Evolutionary conservation across 139 green algal species (phyloP).

Genomic region (Pleodorina starrii): DNA sequence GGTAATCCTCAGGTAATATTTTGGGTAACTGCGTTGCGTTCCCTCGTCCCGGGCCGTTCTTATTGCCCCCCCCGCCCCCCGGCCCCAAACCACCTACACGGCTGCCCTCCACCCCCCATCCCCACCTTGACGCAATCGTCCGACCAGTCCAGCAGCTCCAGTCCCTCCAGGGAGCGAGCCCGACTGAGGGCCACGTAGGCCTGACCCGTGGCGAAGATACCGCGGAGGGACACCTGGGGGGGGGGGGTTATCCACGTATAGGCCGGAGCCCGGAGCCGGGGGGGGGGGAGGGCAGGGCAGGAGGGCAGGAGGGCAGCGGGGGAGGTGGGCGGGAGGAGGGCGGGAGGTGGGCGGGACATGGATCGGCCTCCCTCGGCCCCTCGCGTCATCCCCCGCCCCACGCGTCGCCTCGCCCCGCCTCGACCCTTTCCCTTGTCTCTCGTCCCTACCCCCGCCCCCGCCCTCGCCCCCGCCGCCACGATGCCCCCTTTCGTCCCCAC

Average conservation of each 20-base stretch:
- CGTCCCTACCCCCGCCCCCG: too few species aligned
- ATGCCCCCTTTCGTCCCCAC: neutral
- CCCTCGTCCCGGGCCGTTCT: too few species aligned
- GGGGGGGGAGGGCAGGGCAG: neutral
- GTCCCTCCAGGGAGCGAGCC: slow-evolving; percentile 67
- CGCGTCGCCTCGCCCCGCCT: neutral
- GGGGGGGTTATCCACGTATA: neutral
- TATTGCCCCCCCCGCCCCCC: too few species aligned
- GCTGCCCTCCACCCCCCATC: too few species aligned
- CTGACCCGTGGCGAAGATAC: slow-evolving; percentile 81
- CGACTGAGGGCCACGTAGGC: slow-evolving; percentile 87
- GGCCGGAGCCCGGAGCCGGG: neutral
- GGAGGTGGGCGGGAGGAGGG: neutral
- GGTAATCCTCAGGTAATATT: too few species aligned
- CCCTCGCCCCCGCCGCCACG: neutral
- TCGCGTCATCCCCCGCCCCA: too few species aligned
- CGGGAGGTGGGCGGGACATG: neutral
- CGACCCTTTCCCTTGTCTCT: neutral
- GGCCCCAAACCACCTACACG: too few species aligned
- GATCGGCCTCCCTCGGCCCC: too few species aligned
- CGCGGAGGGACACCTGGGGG: slow-evolving; percentile 54
- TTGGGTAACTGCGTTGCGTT: too few species aligned
- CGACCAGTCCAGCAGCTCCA: slow-evolving; percentile 70
- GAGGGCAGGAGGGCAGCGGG: neutral
- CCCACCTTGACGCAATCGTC: slow-evolving; percentile 38